Base-by-base conservation (phyloP, 805 yeast genomes). In the Wickerhamomyces alni region DNA sequence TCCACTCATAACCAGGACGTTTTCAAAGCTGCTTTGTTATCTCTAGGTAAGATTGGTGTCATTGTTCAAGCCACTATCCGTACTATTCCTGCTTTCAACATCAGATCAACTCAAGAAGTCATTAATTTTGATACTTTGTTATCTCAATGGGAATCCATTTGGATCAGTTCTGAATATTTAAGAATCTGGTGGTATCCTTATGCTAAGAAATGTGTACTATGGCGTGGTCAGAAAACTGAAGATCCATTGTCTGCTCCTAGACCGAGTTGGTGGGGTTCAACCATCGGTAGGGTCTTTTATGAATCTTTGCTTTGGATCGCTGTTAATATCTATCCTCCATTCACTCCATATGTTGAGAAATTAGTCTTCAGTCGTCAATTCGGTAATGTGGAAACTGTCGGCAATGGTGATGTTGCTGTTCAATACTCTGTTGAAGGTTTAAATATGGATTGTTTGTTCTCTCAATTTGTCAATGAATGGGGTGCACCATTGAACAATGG, bases 151-250 rank as follows among this genome's bases (percentile, higher is more conserved):
- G 87, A 83, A 48, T 68, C 70, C 12, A 62, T 91, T 33, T 91
- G 97, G 95, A 76, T 85, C 4, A 79, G 87, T 35, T 74, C 87
- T n/a, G 99, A 91, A 63, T 91, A 79, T 55, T 82, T 88, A 34
- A 77, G 98, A 47, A 77, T 88, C 36, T 91, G 98, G 97, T 93
- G 98, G 98, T 93, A 84, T 62, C 98, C 99, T 1, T 93, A 91
- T 61, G 72, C 93, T 15, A 75, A 77, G 37, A 82, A 82, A 55
- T 86, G 95, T 67, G 79, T 88, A 25, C 67, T 88, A 36, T 91
- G 98, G 97, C 76, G 94, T 56, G 98, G 95, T 29, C 65, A 75
- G 18, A 87, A 87, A 57, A 77, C 95, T 1, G 65, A 66, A 19
- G 85, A 82, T 28, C 73, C 81, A 1, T 62, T 76, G 34, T 72